These are phyloP conservation scores for Ceratobasidium sp. DNA, from an alignment of 1,284 basidiomycete genomes.

Conservation along the genomic window DNA sequence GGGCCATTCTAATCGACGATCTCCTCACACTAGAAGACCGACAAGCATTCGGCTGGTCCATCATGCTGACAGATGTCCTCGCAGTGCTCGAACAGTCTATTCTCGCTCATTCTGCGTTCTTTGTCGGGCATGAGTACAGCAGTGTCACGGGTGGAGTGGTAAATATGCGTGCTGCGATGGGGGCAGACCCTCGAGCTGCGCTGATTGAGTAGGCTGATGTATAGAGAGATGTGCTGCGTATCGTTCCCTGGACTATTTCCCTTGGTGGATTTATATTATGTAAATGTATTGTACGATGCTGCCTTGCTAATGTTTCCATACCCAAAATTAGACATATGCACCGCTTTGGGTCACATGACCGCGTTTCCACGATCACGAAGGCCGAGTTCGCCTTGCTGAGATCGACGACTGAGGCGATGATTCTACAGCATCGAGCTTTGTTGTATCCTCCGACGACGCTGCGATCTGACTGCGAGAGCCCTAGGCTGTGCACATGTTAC, in stretches of 20 bases:
- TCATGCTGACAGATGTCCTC: conserved; percentile 51
- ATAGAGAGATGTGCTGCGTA: neutral
- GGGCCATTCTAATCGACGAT: conserved; percentile 52
- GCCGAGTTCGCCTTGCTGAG: neutral
- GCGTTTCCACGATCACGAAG: neutral
- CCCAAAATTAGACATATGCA: neutral
- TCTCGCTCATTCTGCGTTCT: conserved; percentile 49
- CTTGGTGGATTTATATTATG: neutral
- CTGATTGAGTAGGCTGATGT: conserved; percentile 51
- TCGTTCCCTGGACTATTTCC: neutral
- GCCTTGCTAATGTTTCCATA: neutral
- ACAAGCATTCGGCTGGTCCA: conserved; percentile 48
- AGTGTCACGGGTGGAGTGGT: conserved; percentile 58
- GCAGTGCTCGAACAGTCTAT: conserved; percentile 53
- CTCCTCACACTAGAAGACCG: conserved; percentile 50
- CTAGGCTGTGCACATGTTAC: neutral
- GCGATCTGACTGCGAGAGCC: conserved; percentile 22
- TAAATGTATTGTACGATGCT: neutral
- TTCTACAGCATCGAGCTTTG: neutral
- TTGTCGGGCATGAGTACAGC: conserved; percentile 44
- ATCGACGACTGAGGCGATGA: neutral
- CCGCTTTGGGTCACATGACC: conserved; percentile 13
- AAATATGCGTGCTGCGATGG: conserved; percentile 60
- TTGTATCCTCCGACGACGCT: neutral
- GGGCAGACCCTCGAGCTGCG: conserved; percentile 60